These are phyloP conservation scores for Collariella sp. DNA, from an alignment of 495 filamentous ascomycete species.

Conservation along the genomic window DNA sequence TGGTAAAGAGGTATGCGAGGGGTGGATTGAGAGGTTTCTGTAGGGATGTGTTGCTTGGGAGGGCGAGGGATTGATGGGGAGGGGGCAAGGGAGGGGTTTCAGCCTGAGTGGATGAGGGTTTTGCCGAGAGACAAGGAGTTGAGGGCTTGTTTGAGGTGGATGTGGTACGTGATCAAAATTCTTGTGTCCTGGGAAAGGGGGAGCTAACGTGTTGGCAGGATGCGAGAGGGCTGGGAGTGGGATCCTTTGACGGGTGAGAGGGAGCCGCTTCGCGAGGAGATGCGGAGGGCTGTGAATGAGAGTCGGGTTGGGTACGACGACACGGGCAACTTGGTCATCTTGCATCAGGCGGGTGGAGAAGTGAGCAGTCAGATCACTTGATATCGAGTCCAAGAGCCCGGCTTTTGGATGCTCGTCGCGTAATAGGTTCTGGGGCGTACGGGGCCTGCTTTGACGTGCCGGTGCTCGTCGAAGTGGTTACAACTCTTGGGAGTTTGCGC, in stretches of 20 bases:
- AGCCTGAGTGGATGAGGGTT: slow-evolving; percentile 81
- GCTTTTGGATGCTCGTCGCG: no score
- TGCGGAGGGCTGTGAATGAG: slow-evolving; percentile 49
- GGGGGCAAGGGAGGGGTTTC: slow-evolving; percentile 34
- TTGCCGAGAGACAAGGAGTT: slow-evolving; percentile 83
- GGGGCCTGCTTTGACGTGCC: no score
- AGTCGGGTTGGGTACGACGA: slow-evolving; percentile 58
- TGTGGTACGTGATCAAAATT: slow-evolving; percentile 63
- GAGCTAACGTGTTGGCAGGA: slow-evolving; percentile 9
- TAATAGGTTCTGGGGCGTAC: no score
- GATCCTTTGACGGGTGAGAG: slow-evolving; percentile 61
- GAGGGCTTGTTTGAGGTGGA: slow-evolving; percentile 76
- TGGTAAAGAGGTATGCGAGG: slow-evolving; percentile 58
- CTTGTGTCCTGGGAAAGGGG: background rate
- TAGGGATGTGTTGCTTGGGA: slow-evolving; percentile 62
- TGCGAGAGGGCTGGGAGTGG: slow-evolving; percentile 74
- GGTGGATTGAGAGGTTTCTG: slow-evolving; percentile 71
- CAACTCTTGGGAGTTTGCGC: no score
- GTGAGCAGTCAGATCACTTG: no score
- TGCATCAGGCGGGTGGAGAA: slow-evolving; percentile 3
- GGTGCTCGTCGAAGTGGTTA: no score
- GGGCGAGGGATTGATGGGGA: slow-evolving; percentile 54
- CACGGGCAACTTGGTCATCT: slow-evolving; percentile 38
- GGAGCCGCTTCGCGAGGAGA: slow-evolving; percentile 45
- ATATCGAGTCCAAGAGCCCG: no score